Base-by-base conservation (phyloP, 1,139 yeast genomes). In the Kodamaea alishanica region DNA sequence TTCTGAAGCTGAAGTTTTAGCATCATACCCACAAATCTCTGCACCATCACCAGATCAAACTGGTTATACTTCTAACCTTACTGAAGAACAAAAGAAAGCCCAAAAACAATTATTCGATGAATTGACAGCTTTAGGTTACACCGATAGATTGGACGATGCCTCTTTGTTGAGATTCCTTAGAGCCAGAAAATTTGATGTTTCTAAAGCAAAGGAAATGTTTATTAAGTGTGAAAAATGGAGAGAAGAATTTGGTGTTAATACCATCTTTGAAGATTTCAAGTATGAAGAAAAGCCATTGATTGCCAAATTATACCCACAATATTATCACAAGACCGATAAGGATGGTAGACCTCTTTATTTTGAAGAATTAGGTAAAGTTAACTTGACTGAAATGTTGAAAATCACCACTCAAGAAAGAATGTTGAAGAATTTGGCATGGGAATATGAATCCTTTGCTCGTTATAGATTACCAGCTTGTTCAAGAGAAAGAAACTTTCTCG, bases 361-460 rank as follows among this genome's bases (percentile, higher is more conserved):
- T 54, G 98, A 92, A 70, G 96, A 92, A 62, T 76, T 92, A 50
- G 98, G 98, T 41, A 71, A 81, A 41, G 96, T 92, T 46, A 87
- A 90, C 66, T 75, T 92, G 62, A 74, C 80, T 31, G 95, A 88
- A 61, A 86, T 92, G 96, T 80, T 87, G 72, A 85, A 88, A 67
- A 78, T 92, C 63, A 92, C 98, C 49, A 81, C 92, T 30, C 95
- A 89, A 64, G 97, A 92, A 53, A 83, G 97, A 61, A 90, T 92
- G 98, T 74, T 92, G 62, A 83, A 84, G 67, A 92, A 92, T 65
- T 75, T 92, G 58, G 97, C 89, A 39, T 90, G 97, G 96, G 98
- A 92, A 67, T 92, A 92, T 65, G 98, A 92, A 70, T 77, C 95
- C 38, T 89, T 92, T 64, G 80, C 82, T 44, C 75, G 71, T 49